Conservation (phyloP, 2,329 filamentous ascomycete species). For the Trichophyton mentagrophytes region DNA sequence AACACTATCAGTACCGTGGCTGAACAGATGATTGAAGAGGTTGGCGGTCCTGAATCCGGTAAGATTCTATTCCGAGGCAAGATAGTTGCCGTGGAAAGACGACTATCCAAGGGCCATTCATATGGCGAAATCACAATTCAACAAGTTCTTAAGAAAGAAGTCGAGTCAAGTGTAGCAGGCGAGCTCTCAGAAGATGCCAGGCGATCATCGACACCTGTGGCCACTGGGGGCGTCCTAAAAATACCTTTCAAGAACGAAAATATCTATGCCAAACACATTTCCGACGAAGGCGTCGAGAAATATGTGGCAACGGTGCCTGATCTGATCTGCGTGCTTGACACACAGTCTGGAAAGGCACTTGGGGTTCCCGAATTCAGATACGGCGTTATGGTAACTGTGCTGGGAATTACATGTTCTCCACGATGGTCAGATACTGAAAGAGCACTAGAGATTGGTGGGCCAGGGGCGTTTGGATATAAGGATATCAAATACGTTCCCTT, state of each 20-base stretch:
- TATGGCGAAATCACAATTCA: constrained; percentile 49
- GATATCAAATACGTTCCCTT: constrained; percentile 39
- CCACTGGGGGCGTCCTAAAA: constrained; percentile 11
- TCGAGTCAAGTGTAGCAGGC: constrained; percentile 15
- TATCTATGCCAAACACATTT: constrained; percentile 42
- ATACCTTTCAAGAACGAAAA: constrained; percentile 67
- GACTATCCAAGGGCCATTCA: constrained; percentile 43
- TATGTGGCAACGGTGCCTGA: constrained; percentile 43
- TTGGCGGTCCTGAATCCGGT: constrained; percentile 41
- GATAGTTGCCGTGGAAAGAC: constrained; percentile 47
- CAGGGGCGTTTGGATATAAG: constrained; percentile 38
- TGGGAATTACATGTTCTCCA: constrained; percentile 44
- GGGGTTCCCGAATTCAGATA: constrained; percentile 45
- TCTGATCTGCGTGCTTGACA: constrained; percentile 43
- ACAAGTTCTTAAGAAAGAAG: constrained; percentile 31
- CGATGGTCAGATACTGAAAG: constrained; percentile 40
- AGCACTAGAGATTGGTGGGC: constrained; percentile 41
- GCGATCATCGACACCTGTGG: constrained; percentile 13
- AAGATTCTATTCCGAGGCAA: constrained; percentile 52
- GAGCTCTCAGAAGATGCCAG: constrained; percentile 5
- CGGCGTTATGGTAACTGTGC: constrained; percentile 39
- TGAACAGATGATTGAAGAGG: constrained; percentile 47
- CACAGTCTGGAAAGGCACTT: constrained; percentile 44
- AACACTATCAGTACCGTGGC: constrained; percentile 44
- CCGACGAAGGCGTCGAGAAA: constrained; percentile 21